Base-by-base conservation (phyloP, 768 basidiomycete genomes). In the Leucosporidium yakuticum region DNA sequence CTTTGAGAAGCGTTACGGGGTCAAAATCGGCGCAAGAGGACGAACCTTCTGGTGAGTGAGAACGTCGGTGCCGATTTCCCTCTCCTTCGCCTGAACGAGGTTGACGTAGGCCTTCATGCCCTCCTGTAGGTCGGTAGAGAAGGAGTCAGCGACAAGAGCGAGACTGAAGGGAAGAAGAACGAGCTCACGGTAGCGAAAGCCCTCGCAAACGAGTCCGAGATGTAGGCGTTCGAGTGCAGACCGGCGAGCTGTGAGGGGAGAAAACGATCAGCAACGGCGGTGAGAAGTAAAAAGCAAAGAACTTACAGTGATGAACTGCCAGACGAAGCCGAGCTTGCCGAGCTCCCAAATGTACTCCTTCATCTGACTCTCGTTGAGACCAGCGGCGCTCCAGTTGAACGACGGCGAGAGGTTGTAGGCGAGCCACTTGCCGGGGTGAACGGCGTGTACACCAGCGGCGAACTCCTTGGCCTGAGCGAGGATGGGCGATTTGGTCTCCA, bases 51-150 rank as follows among this genome's bases (percentile, higher is more conserved):
- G 96, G 78, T 99, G 96, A 11, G 93, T 97, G 73, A 98, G 86
- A 31, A 98, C 95, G 76, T 99, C 96, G 69, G 90, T 92, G 59
- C 88, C 92, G 62, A 96, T 84, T 74, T 97, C 93, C 60, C 92
- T 85, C 78, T 99, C 96, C 78, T 85, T 88, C 34, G 90, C 83
- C 79, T 99, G 96, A 63, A 99, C 83, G 66, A 98, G 81, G 80
- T 94, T 91, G 70, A 97, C 94, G 77, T 98, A 99, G 2, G 96
- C 96, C 79, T 97, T 93, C 96, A 99, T 99, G 51, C 95, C 96
- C 70, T 95, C 94, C 79, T 87, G 73, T 6, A 4, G 31, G 60
- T 1, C 4, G 7, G 5, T 5, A 31, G 32, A 57, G 21, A 57
- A 49, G 34, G 15, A 7, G 20, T 19, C 21, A 60, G 23, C 27